Conservation (phyloP, 2,329 filamentous ascomycete species). For the Exophiala xenobiotica region DNA sequence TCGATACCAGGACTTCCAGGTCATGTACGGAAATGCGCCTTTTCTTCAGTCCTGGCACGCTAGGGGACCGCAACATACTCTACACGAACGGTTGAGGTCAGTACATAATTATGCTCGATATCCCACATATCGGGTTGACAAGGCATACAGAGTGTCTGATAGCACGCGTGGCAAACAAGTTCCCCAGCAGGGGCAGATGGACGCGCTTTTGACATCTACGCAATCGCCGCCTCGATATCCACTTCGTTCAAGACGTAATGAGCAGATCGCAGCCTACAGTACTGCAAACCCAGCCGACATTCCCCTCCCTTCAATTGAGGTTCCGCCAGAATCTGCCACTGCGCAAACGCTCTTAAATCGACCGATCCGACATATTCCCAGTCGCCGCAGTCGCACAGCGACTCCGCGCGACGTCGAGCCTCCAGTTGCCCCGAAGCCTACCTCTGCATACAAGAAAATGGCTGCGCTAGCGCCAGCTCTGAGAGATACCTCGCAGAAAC, state of each 20-base stretch:
- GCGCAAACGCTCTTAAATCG: background rate
- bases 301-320: slow-evolving; percentile 18
- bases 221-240: slow-evolving; percentile 6
- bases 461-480: slow-evolving; percentile 47
- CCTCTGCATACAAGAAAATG: slow-evolving; percentile 59
- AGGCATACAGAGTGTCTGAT: slow-evolving; percentile 25
- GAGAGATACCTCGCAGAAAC: slow-evolving; percentile 53
- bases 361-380: slow-evolving; percentile 3
- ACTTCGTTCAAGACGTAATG: slow-evolving; percentile 12
- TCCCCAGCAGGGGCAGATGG: slow-evolving; percentile 11
- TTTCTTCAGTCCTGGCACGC: background rate
- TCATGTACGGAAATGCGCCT: slow-evolving; percentile 5
- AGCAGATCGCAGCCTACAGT: slow-evolving; percentile 15
- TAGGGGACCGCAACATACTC: slow-evolving; percentile 4
- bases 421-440: slow-evolving; percentile 56
- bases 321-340: background rate
- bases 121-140: slow-evolving; percentile 31
- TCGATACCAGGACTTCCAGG: background rate
- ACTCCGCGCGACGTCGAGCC: slow-evolving; percentile 8
- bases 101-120: slow-evolving; percentile 28
- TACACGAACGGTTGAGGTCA: slow-evolving; percentile 27
- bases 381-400: background rate
- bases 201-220: background rate
- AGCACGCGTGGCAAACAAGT: slow-evolving; percentile 15
- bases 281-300: slow-evolving; percentile 5